Base-by-base conservation (phyloP, 768 basidiomycete species). In the Tulasnella sp. region DNA sequence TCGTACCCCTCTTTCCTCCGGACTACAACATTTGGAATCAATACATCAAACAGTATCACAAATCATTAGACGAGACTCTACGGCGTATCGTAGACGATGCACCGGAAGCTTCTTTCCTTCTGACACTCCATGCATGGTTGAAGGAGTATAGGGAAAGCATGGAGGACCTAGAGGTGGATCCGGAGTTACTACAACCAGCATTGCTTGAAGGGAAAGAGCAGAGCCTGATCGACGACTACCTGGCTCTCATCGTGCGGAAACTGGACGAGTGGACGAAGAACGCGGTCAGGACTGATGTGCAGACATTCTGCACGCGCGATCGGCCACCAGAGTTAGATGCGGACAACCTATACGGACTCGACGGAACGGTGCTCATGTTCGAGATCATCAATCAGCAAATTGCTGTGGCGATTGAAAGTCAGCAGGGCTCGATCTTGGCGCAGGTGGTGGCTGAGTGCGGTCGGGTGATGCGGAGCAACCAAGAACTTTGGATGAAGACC, bases 311-410 rank as follows among this genome's bases (percentile, higher is more conserved):
- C 10, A 80, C 83, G 51, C 81, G 96, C 19, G 80, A 83, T 32
- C 82, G 86, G 65, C 88, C 90, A 24, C 95, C 93, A 2, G 95
- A 98, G 71, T 72, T 86, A 48, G 89, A 93, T 67, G 81, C 81
- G 56, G 92, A 97, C 61, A 91, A 90, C 13, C 75, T 86, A 63
- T 97, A 97, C 68, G 88, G 88, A 19, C 86, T 85, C 62, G 88
- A 96, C 68, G 88, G 94, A 44, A 86, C 94, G 17, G 82, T 95
- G 53, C 96, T 98, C 67, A 77, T 99, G 62, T 98, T 97, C 78
- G 89, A 96, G 73, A 93, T 98, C 86, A 86, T 97, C 65, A 98
- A 94, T 71, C 91, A 95, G 71, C 95, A 97, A 71, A 80, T 92
- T 60, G 95, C 98, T 68, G 78, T 92, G 15, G 94, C 94, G 8